Conservation (phyloP, 176 grass and related monocot species). For the Oryza glaberrima region DNA sequence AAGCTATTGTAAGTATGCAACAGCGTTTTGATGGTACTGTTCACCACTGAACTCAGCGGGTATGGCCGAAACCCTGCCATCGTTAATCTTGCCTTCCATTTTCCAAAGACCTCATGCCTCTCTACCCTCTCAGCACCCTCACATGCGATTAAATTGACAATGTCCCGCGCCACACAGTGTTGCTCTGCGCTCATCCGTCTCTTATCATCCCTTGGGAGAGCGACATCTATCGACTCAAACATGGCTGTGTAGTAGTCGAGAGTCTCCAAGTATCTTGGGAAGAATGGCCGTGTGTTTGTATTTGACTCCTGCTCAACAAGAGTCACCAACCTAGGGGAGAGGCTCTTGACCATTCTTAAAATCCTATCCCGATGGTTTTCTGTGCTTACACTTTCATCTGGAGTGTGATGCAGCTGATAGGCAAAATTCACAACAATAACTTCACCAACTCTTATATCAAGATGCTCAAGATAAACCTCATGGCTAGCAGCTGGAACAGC, state of each 20-base stretch:
- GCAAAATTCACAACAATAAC: conserved; percentile 81
- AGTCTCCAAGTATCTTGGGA: conserved; percentile 70
- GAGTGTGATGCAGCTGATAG: conserved; percentile 78
- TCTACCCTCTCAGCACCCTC: conserved; percentile 72
- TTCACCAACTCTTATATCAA: conserved; percentile 55
- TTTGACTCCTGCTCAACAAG: conserved; percentile 73
- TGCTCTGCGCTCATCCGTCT: conserved; percentile 70
- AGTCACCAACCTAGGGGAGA: conserved; percentile 68
- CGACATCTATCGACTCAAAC: conserved; percentile 74
- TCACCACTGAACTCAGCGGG: conserved; percentile 56
- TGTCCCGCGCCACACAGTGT: conserved; percentile 82
- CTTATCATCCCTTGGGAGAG: conserved; percentile 60
- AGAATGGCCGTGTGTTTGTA: conserved; percentile 78
- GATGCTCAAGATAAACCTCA: conserved; percentile 59
- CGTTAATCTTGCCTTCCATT: conserved; percentile 59
- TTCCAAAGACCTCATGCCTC: conserved; percentile 58
- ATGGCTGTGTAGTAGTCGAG: conserved; percentile 67
- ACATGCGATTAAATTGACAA: conserved; percentile 78
- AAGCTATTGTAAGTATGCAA: conserved; percentile 44
- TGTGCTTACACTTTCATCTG: conserved; percentile 72
- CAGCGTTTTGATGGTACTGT: conserved; percentile 51
- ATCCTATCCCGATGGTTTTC: conserved; percentile 76
- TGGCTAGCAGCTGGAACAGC: conserved; percentile 56
- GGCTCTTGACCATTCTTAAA: conserved; percentile 75
- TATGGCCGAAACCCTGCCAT: conserved; percentile 59